phyloP scores from a whole-genome alignment of 208 protist genomes.

The Acanthamoeba rhysodes region DNA sequence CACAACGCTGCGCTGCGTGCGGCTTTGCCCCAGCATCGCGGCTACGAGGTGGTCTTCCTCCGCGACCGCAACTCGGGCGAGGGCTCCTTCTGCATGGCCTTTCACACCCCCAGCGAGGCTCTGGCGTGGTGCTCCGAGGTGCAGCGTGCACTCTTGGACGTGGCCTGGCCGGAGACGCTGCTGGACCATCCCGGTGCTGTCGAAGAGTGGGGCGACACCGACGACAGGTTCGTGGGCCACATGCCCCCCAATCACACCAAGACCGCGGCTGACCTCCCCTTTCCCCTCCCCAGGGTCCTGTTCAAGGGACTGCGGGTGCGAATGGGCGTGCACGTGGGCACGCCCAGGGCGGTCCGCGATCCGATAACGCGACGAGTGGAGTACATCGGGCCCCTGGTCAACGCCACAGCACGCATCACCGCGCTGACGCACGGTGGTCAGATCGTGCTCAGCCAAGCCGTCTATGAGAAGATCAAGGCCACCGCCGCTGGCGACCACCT shows the following conservation, averaged over 20 bases:
- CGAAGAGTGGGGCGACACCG: conserved; percentile 53
- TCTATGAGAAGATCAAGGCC: background rate
- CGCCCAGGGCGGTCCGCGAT: background rate
- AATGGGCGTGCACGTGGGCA: background rate
- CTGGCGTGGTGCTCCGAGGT: conserved; percentile 8
- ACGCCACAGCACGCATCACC: background rate
- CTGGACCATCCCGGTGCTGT: background rate
- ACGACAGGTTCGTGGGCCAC: background rate
- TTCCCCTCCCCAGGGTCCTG: background rate
- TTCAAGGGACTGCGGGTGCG: conserved; percentile 5
- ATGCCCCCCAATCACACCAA: background rate
- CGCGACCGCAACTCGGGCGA: conserved; percentile 8
- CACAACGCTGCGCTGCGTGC: background rate
- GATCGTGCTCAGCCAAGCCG: background rate
- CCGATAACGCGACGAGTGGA: background rate
- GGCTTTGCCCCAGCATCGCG: background rate
- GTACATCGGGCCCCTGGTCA: conserved; percentile 27
- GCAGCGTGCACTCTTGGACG: background rate
- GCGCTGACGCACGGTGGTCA: conserved; percentile 7
- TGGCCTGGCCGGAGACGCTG: background rate
- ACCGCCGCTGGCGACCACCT: background rate
- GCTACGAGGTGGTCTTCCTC: conserved; percentile 48
- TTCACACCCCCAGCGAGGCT: background rate
- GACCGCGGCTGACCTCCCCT: too few relatives aligned
- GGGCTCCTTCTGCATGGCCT: conserved; percentile 72